phyloP scores from a whole-genome alignment of 306 rosid species.

The Lathyrus oleraceus region DNA sequence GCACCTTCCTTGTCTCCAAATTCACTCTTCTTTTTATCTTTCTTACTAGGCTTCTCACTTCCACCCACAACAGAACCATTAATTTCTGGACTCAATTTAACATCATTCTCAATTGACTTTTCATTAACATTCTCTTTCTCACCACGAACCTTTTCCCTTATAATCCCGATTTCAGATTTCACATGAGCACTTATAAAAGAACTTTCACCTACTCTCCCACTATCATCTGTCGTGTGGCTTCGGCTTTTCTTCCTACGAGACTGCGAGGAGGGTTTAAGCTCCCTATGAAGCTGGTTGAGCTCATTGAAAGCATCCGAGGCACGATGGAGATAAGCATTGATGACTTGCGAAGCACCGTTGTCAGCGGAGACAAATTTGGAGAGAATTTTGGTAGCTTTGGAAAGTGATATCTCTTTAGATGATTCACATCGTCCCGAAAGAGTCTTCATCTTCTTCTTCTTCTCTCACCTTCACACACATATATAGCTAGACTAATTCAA shows the following conservation, averaged over 20 bases:
- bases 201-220: slow-evolving; percentile 2
- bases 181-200: not conserved
- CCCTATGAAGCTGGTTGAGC: slow-evolving; percentile 47
- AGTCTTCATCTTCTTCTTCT: slow-evolving; percentile 39
- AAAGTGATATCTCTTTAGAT: slow-evolving; percentile 31
- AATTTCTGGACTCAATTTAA: not conserved
- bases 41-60: slow-evolving; percentile 35
- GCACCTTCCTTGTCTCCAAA: slow-evolving; percentile 10
- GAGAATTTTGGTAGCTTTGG: slow-evolving; percentile 42
- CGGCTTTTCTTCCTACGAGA: slow-evolving; percentile 31
- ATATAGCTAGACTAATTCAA: slow-evolving; percentile 3
- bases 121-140: not conserved
- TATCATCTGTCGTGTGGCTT: not conserved
- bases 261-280: not conserved
- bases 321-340: slow-evolving; percentile 32
- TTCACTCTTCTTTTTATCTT: slow-evolving; percentile 29
- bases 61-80: slow-evolving; percentile 26
- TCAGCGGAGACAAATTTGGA: slow-evolving; percentile 44
- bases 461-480: not conserved
- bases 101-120: not conserved
- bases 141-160: not conserved
- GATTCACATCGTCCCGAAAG: slow-evolving; percentile 25
- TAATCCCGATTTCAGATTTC: not conserved
- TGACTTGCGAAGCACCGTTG: slow-evolving; percentile 40
- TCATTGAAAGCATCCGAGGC: slow-evolving; percentile 38